Percentiles rank a stretch among this genome's conserved stretches.
These are phyloP conservation scores for Waltergamsia citrina DNA, from an alignment of 2,329 filamentous ascomycete species.

Conservation along the genomic window DNA sequence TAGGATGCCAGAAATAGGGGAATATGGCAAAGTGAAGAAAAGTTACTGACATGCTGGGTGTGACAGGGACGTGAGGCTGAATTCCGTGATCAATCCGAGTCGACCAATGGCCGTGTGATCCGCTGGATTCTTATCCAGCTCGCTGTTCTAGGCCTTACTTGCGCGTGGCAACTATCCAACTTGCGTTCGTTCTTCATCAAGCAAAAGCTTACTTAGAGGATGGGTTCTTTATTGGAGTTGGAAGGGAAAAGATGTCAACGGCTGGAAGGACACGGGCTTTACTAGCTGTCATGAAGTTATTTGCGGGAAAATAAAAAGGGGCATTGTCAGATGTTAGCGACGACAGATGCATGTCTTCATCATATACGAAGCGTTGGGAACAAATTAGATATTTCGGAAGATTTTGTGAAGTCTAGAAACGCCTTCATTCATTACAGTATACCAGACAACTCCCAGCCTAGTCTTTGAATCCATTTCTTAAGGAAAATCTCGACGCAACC, in stretches of 20 bases:
- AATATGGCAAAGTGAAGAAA: too few species aligned
- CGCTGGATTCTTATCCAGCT: conserved; percentile 92
- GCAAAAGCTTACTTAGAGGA: conserved; percentile 84
- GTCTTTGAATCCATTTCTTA: neutral
- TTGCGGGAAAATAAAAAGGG: neutral
- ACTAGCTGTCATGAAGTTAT: too few species aligned
- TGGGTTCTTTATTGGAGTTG: too few species aligned
- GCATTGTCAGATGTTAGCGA: neutral
- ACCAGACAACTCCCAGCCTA: neutral
- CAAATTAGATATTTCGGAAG: too few species aligned
- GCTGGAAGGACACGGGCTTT: too few species aligned
- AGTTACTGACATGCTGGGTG: conserved; percentile 1
- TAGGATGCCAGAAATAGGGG: neutral
- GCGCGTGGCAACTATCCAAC: conserved; percentile 95
- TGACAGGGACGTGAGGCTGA: conserved; percentile 96
- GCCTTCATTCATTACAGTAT: conserved; percentile 3
- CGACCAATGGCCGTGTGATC: conserved; percentile 83
- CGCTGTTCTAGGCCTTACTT: conserved; percentile 73
- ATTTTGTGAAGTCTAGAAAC: conserved; percentile 3
- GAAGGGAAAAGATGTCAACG: too few species aligned
- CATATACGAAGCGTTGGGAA: too few species aligned
- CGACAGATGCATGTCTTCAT: neutral
- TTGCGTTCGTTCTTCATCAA: conserved; percentile 98
- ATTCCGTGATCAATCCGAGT: conserved; percentile 95
- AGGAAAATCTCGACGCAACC: neutral